A percentile compares a stretch with the other conserved stretches of the same genome.
Conservation (phyloP, 1,139 yeast species). For the Kodamaea alishanica region DNA sequence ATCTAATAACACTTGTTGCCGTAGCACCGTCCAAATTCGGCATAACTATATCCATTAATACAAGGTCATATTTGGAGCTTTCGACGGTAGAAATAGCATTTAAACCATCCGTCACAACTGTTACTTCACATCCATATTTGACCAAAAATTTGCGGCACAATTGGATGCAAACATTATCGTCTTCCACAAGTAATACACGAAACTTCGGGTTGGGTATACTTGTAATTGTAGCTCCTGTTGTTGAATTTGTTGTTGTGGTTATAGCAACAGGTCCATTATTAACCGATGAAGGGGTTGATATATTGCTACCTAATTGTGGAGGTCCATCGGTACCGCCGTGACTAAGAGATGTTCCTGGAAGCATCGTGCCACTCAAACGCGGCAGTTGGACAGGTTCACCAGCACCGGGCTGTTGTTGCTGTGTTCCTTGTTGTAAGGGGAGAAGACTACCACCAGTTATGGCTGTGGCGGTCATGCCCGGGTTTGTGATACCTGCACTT, state of each 20-base stretch:
- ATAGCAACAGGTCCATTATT: not conserved
- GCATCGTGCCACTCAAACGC: not conserved
- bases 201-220: slow-evolving; percentile 44
- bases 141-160: slow-evolving; percentile 73
- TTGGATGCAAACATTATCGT: slow-evolving; percentile 79
- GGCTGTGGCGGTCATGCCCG: slow-evolving; percentile 6
- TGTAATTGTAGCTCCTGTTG: slow-evolving; percentile 22
- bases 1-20: slow-evolving; percentile 81
- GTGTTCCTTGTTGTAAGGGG: slow-evolving; percentile 5
- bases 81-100: slow-evolving; percentile 83
- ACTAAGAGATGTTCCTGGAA: slow-evolving; percentile 2
- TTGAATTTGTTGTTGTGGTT: slow-evolving; percentile 6
- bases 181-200: slow-evolving; percentile 80
- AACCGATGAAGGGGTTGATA: too few species aligned
- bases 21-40: slow-evolving; percentile 94
- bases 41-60: slow-evolving; percentile 91
- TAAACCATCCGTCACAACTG: slow-evolving; percentile 88
- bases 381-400: slow-evolving; percentile 1
- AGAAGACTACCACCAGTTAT: not conserved
- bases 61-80: slow-evolving; percentile 71
- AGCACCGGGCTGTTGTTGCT: slow-evolving; percentile 13
- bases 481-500: slow-evolving; percentile 1
- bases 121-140: slow-evolving; percentile 89
- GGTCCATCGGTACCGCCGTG: not conserved
- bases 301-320: too few species aligned